Evolutionary conservation across 1,284 basidiomycete genomes (phyloP), one percentile per base, ranked within the genome.

Genomic region (Sporisorium reilianum): DNA sequence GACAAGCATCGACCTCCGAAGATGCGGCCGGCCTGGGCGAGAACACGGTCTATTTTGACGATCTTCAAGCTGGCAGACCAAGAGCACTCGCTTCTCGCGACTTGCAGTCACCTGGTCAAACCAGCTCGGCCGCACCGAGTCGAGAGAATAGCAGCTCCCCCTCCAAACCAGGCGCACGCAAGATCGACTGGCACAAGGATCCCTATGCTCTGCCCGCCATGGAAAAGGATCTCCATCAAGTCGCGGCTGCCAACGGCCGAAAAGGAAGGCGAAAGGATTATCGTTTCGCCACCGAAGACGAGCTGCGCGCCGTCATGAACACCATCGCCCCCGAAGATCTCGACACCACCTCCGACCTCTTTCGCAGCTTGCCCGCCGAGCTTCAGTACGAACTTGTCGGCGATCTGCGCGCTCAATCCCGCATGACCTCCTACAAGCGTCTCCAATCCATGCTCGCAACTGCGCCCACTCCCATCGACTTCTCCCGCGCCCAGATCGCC

Each of bases 381-480:
- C 90, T 97, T 23, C 95, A 99, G 83, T 99, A 99, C 85, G 97
- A 99, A 87, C 95, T 99, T 75, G 92, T 99, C 30, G 96, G 96
- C 62, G 97, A 99, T 86, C 87, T 98, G 62, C 90, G 95, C 5
- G 87, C 96, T 46, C 94, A 94, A 83, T 97, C 95, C 1, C 90
- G 97, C 2, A 94, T 97, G 85, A 96, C 94, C 8, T 97, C 94
- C 6, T 92, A 95, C 86, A 90, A 90, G 54, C 91, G 97, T 11
- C 87, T 99, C 32, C 92, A 96, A 78, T 91, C 91, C 60, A 99
- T 99, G 97, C 87, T 97, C 8, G 88, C 88, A 49, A 89, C 89
- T 12, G 89, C 95, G 0, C 89, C 89, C 1, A 96, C 95, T 0
- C 90, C 96, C 0, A 88, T 97, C 60, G 97, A 99, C 85, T 99